Evolutionary conservation across 495 filamentous ascomycete genomes (phyloP), one percentile per base, ranked within the genome.

Genomic region (Hyaloscypha finlandica): DNA sequence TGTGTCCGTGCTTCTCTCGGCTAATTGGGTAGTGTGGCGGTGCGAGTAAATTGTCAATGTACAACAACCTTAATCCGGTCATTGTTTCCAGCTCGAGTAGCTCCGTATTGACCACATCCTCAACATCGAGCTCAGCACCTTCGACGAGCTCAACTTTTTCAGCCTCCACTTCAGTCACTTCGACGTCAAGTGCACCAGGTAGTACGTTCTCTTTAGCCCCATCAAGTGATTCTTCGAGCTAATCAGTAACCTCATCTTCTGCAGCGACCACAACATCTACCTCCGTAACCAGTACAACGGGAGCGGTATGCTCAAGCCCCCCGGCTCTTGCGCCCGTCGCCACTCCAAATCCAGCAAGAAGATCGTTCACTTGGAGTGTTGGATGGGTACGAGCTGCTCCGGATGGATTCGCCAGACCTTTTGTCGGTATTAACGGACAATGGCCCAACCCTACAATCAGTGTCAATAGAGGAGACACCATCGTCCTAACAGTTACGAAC

Each of bases 401-500:
- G 2, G 91, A 94, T 77, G 90, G 88, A 4, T 84, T 83, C 14
- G 80, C 84, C 0, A 82, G 93, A 11, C 84, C 86, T 22, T 84
- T 89, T 25, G 89, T 96, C 69, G 89, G 90, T 42, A 90, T 95
- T 77, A 94, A 95, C 75, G 83, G 83, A 14, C 76, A 86, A 69
- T 94, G 90, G 90, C 91, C 92, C 16, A 80, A 88, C 52, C 92
- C 90, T 8, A 70, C 77, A 11, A 86, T 94, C 51, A 83, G 91
- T 67, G 88, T 88, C 4, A 29, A 37, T 6, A 11, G 35, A 9
- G 30, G n/a, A 3, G 92, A 95, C 67, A 82, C 79, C n/a, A 71
- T 96, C 42, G 76, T 91, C 12, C 81, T 94, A 53, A 86, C 92
- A 68, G 76, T 93, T 66, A 77, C 83, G 67, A 96, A 96, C 76